Evolutionary conservation across 805 yeast species (phyloP), one percentile per base, ranked within the genome.

Genomic region (Yarrowia bubula): DNA sequence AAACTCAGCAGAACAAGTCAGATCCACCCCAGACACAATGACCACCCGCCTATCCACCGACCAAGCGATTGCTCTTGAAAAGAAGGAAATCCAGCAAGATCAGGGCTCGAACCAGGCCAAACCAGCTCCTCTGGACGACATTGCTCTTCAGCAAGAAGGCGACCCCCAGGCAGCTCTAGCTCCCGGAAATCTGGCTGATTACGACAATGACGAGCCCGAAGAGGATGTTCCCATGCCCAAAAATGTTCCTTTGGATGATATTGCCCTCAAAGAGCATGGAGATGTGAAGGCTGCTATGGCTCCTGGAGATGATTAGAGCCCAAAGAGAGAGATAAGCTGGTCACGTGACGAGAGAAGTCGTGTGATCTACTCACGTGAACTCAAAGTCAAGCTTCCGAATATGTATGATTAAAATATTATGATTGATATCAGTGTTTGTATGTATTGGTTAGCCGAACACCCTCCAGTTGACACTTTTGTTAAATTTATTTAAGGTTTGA

Each of bases 201-300:
- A 55, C 47, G 61, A 41, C 13, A n/a, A 11, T n/a, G 61, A 28
- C 1, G 47, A 55, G 61, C 31, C 46, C 13, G 61, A 55, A 38
- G 61, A 55, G 38, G 61, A 55, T 8, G 61, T 55, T 14, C 61
- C 61, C 31, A 55, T 55, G 61, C 61, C 61, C 47, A 41, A 4
- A 4, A 39, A 55, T 13, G 61, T 55, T 14, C 61, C 61, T 28
- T 15, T 39, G 2, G 61, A 55, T 11, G 61, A 55, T 13, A 38
- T 55, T 15, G 61, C 61, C 6, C 38, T 55, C 22, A 55, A 55
- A 38, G 47, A 55, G 17, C 47, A 38, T 11, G 61, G 61, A 17
- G 47, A 55, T 7, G 31, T 55, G 17, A 41, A 55, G 47, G 61
- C 61, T 13, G 61, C 61, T 14, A 55, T 55, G 61, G 61, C 61